These are phyloP conservation scores for Angomonas ambiguus DNA, from an alignment of 208 protist genomes.

Conservation along the genomic window DNA sequence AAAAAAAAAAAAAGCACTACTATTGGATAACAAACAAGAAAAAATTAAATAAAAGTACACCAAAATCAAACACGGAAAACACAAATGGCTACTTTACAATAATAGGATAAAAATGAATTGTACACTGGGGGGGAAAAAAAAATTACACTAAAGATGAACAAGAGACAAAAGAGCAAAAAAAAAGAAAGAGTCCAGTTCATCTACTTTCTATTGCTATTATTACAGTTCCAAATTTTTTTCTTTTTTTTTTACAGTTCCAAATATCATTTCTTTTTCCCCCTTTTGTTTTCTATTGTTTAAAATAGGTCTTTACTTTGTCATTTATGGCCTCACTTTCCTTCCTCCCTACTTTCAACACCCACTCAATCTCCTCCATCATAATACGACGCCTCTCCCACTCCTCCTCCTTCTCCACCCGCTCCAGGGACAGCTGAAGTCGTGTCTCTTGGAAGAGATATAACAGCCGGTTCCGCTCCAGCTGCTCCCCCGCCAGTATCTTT, in stretches of 20 bases:
- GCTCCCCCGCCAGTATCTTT: slow-evolving; percentile 17
- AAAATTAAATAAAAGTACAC: too few relatives aligned
- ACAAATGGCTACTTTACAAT: too few relatives aligned
- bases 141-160: neutral
- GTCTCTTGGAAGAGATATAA: slow-evolving; percentile 11
- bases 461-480: slow-evolving; percentile 12
- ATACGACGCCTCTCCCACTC: slow-evolving; percentile 24
- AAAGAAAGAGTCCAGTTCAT: slow-evolving; percentile 5
- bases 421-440: slow-evolving; percentile 10
- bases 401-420: slow-evolving; percentile 22
- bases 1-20: too few relatives aligned
- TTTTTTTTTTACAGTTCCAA: slow-evolving; percentile 2
- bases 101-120: too few relatives aligned
- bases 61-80: too few relatives aligned
- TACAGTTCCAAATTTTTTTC: slow-evolving; percentile 10
- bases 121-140: too few relatives aligned
- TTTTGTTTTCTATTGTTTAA: neutral
- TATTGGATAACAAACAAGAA: too few relatives aligned
- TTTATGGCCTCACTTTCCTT: slow-evolving; percentile 16
- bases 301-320: slow-evolving; percentile 11
- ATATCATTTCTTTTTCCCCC: neutral
- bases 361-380: slow-evolving; percentile 35
- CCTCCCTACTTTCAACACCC: slow-evolving; percentile 22
- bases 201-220: neutral
- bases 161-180: slow-evolving; percentile 8